These are phyloP conservation scores for Globisporangium acanthophoron DNA, from an alignment of 352 stramenopile species.

Conservation along the genomic window DNA sequence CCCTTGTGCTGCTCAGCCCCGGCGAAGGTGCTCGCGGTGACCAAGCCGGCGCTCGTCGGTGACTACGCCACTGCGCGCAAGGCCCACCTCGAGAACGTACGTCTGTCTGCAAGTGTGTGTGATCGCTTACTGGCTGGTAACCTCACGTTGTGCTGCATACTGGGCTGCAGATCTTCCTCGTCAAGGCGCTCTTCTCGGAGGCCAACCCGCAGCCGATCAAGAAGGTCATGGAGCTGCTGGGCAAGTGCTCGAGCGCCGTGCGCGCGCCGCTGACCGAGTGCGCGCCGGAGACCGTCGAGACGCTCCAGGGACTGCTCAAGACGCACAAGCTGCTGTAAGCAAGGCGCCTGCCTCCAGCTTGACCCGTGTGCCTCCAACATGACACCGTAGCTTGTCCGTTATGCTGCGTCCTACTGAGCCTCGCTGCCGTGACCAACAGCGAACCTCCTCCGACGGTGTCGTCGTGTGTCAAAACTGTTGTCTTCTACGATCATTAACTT, in stretches of 20 bases:
- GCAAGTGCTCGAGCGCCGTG: conserved; percentile 76
- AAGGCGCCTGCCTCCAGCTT: too few relatives aligned
- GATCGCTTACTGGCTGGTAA: background rate
- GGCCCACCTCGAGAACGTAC: conserved; percentile 82
- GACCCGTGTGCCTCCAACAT: too few relatives aligned
- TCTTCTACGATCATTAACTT: conserved; percentile 1
- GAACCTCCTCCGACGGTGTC: background rate
- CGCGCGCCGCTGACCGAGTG: conserved; percentile 75
- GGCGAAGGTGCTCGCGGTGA: conserved; percentile 82
- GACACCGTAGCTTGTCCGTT: too few relatives aligned
- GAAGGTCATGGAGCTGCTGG: conserved; percentile 83
- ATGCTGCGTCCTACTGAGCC: too few relatives aligned
- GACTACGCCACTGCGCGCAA: conserved; percentile 78
- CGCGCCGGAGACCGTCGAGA: conserved; percentile 55
- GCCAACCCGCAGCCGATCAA: conserved; percentile 91
- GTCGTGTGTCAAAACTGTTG: conserved; percentile 11
- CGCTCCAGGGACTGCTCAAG: conserved; percentile 59
- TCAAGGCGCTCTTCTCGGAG: conserved; percentile 90
- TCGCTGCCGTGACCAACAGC: too few relatives aligned
- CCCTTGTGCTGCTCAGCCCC: conserved; percentile 36
- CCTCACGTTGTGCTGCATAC: background rate
- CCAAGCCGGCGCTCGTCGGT: conserved; percentile 65
- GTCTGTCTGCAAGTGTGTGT: conserved; percentile 6
- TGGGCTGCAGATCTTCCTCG: conserved; percentile 68
- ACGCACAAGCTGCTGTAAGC: conserved; percentile 71